Conservation (phyloP, 257 asterid genomes). For the Phtheirospermum japonicum region DNA sequence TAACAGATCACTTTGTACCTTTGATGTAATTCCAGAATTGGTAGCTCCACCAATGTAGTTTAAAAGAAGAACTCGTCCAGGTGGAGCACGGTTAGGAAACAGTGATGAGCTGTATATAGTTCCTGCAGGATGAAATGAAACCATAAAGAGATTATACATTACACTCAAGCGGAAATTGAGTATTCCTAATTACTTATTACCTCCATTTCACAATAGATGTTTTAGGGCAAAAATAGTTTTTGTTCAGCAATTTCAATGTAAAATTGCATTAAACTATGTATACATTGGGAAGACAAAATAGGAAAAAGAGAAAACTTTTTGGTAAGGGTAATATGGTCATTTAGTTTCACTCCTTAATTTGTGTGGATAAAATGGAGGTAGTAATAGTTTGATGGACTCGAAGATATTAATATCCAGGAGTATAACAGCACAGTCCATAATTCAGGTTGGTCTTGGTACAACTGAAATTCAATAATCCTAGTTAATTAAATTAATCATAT, state of each 20-base stretch:
- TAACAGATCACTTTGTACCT: slow-evolving; percentile 45
- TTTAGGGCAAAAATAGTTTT: too few relatives aligned
- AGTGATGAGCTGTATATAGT: slow-evolving; percentile 96
- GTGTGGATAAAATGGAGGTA: too few relatives aligned
- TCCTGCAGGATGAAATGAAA: slow-evolving; percentile 53
- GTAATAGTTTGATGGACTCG: slow-evolving; percentile 18
- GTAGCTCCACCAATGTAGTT: slow-evolving; percentile 96
- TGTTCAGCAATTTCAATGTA: too few relatives aligned
- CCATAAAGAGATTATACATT: slow-evolving; percentile 17
- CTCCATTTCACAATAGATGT: too few relatives aligned
- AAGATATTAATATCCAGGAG: slow-evolving; percentile 16
- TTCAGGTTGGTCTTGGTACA: slow-evolving; percentile 1
- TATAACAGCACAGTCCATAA: slow-evolving; percentile 14
- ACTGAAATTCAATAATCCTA: slow-evolving; percentile 9
- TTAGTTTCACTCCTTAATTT: too few relatives aligned
- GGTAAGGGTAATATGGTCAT: too few relatives aligned
- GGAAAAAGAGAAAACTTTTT: too few relatives aligned
- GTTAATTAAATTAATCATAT: slow-evolving; percentile 13
- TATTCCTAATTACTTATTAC: background rate
- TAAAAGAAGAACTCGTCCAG: slow-evolving; percentile 83
- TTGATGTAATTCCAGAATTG: slow-evolving; percentile 73
- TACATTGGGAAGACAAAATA: too few relatives aligned
- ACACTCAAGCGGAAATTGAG: slow-evolving; percentile 6
- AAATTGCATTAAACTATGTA: too few relatives aligned
- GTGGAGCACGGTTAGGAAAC: slow-evolving; percentile 95